phyloP scores from a whole-genome alignment of 2,329 filamentous ascomycete species.

The Penicillium digitatum region DNA sequence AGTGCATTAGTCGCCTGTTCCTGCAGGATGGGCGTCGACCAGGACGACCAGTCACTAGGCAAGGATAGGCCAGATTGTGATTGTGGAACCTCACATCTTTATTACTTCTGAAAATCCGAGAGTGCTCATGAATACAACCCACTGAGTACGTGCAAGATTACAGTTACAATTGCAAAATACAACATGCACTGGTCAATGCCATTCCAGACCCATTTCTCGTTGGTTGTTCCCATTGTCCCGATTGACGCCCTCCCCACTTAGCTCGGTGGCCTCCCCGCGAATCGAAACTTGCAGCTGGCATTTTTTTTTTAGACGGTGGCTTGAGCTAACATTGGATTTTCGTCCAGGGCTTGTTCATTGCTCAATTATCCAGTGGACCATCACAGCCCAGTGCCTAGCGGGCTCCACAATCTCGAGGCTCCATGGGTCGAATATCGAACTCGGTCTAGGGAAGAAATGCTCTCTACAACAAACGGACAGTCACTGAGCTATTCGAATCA shows the following conservation, averaged over 20 bases:
- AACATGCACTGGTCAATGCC: background rate
- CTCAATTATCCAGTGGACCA: slow-evolving; percentile 12
- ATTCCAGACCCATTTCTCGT: background rate
- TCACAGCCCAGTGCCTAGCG: slow-evolving; percentile 14
- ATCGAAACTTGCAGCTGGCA: slow-evolving; percentile 5
- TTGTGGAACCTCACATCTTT: slow-evolving; percentile 1
- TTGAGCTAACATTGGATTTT: slow-evolving; percentile 4
- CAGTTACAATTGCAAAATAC: background rate
- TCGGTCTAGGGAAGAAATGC: background rate
- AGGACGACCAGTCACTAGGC: slow-evolving; percentile 16
- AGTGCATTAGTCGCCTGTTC: slow-evolving; percentile 31
- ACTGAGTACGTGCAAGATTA: background rate
- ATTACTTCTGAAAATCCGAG: background rate
- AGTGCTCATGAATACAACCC: background rate
- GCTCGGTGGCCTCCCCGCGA: slow-evolving; percentile 9
- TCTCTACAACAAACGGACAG: background rate
- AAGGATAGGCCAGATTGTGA: slow-evolving; percentile 18
- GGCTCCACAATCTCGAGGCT: slow-evolving; percentile 5
- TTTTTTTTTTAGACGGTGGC: slow-evolving; percentile 15
- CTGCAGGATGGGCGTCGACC: slow-evolving; percentile 26
- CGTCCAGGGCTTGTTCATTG: slow-evolving; percentile 12
- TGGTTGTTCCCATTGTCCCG: slow-evolving; percentile 6
- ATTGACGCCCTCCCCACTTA: slow-evolving; percentile 20
- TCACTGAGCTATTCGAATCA: background rate
- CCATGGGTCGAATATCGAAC: background rate